A percentile compares a stretch with the other conserved stretches of the same genome.
These are phyloP conservation scores for Skeletonema grethae DNA, from an alignment of 108 stramenopile species.

Conservation along the genomic window DNA sequence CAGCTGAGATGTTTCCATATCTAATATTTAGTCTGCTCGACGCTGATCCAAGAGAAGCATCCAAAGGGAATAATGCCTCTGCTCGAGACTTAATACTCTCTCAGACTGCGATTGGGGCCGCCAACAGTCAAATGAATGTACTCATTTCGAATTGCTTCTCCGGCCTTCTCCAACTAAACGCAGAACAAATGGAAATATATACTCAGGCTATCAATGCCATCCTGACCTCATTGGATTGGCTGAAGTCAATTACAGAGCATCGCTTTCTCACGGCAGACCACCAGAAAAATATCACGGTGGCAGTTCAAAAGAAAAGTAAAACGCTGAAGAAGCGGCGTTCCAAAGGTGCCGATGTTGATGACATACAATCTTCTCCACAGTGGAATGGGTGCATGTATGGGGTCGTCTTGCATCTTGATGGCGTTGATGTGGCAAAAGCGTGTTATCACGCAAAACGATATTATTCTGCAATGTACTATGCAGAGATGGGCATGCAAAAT, in stretches of 20 bases:
- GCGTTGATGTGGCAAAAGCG: slow-evolving; percentile 62
- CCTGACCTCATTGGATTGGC: slow-evolving; percentile 60
- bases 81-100: slow-evolving; percentile 34
- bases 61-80: slow-evolving; percentile 3
- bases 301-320: slow-evolving; percentile 2
- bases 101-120: slow-evolving; percentile 48
- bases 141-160: slow-evolving; percentile 49
- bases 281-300: slow-evolving; percentile 10
- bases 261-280: slow-evolving; percentile 49
- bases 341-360: slow-evolving; percentile 21
- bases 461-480: slow-evolving; percentile 66
- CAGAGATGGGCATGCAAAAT: slow-evolving; percentile 60
- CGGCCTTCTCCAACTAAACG: slow-evolving; percentile 15
- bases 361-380: slow-evolving; percentile 12
- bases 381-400: slow-evolving; percentile 81
- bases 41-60: slow-evolving; percentile 17
- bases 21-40: slow-evolving; percentile 59
- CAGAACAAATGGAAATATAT: slow-evolving; percentile 6
- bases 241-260: slow-evolving; percentile 51
- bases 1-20: slow-evolving; percentile 63
- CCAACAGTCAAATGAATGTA: slow-evolving; percentile 36
- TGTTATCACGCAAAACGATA: slow-evolving; percentile 61
- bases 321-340: slow-evolving; percentile 23
- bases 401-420: slow-evolving; percentile 62
- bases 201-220: slow-evolving; percentile 45